phyloP scores from a whole-genome alignment of 1,284 basidiomycete genomes.

The Crocinoboletus sp. region DNA sequence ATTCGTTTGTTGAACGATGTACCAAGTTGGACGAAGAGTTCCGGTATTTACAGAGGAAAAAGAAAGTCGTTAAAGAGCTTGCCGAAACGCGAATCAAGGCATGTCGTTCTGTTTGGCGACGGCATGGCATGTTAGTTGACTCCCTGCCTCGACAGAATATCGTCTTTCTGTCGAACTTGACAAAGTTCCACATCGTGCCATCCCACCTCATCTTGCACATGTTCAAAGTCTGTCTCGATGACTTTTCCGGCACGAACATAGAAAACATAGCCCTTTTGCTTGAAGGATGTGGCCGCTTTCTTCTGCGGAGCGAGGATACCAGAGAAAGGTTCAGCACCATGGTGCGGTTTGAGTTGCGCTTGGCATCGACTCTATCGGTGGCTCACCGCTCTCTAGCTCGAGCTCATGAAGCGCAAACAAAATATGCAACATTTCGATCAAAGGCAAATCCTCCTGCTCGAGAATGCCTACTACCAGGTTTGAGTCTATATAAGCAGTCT shows the following conservation, averaged over 20 bases:
- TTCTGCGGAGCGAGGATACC: slow-evolving; percentile 87
- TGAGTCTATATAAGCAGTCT: slow-evolving; percentile 10
- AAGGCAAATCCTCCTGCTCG: slow-evolving; percentile 83
- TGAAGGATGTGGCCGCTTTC: slow-evolving; percentile 92
- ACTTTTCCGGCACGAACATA: slow-evolving; percentile 89
- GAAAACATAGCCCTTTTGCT: slow-evolving; percentile 91
- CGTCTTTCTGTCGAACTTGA: slow-evolving; percentile 85
- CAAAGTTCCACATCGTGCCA: slow-evolving; percentile 95
- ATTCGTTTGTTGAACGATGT: background rate
- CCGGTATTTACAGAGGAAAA: slow-evolving; percentile 93
- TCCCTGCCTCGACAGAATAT: slow-evolving; percentile 60
- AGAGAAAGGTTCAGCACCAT: slow-evolving; percentile 79
- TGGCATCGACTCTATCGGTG: background rate
- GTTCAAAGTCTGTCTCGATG: slow-evolving; percentile 96
- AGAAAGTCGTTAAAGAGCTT: slow-evolving; percentile 86
- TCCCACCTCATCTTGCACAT: slow-evolving; percentile 91
- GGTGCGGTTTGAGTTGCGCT: slow-evolving; percentile 39
- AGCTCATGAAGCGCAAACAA: slow-evolving; percentile 94
- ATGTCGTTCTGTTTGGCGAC: slow-evolving; percentile 11
- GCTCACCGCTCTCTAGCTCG: slow-evolving; percentile 53
- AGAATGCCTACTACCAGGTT: slow-evolving; percentile 98
- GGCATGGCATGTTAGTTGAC: background rate
- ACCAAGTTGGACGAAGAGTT: slow-evolving; percentile 93
- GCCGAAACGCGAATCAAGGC: slow-evolving; percentile 84
- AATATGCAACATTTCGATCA: slow-evolving; percentile 90